Percentiles rank a stretch among this genome's conserved stretches.
Conservation (phyloP, 2,329 filamentous ascomycete genomes). For the Stenocarpella maydis region DNA sequence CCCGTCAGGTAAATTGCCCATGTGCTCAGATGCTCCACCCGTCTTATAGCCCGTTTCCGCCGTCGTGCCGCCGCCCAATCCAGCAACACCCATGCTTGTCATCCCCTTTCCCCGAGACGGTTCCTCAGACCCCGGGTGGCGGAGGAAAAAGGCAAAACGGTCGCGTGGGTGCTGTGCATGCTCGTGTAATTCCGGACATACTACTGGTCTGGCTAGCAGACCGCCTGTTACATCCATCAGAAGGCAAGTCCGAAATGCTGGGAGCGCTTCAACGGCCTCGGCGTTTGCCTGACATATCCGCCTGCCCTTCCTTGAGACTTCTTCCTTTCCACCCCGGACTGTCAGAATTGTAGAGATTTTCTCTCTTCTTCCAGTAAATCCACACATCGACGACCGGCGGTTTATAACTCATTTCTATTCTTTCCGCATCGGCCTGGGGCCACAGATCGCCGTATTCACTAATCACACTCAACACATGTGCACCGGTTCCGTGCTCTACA, state of each 20-base stretch:
- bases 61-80: not conserved
- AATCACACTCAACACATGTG: not conserved
- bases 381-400: not conserved
- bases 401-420: not conserved
- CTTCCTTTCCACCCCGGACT: not conserved
- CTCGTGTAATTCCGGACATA: slow-evolving; percentile 5
- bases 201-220: not conserved
- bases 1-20: slow-evolving; percentile 18
- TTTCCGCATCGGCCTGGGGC: slow-evolving; percentile 16
- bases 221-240: not conserved
- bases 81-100: not conserved
- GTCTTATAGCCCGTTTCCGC: not conserved
- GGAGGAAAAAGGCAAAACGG: not conserved
- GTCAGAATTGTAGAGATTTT: not conserved
- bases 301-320: not conserved
- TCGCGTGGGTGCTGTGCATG: slow-evolving; percentile 12
- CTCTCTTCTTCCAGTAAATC: not conserved
- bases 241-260: not conserved
- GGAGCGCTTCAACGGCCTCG: not conserved
- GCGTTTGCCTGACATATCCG: not conserved
- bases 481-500: not conserved
- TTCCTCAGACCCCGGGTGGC: slow-evolving; percentile 11
- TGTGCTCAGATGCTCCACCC: slow-evolving; percentile 1
- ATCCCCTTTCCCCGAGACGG: slow-evolving; percentile 8
- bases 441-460: slow-evolving; percentile 14